Conservation (phyloP, 78 protist species). For the Bodo saltans region DNA sequence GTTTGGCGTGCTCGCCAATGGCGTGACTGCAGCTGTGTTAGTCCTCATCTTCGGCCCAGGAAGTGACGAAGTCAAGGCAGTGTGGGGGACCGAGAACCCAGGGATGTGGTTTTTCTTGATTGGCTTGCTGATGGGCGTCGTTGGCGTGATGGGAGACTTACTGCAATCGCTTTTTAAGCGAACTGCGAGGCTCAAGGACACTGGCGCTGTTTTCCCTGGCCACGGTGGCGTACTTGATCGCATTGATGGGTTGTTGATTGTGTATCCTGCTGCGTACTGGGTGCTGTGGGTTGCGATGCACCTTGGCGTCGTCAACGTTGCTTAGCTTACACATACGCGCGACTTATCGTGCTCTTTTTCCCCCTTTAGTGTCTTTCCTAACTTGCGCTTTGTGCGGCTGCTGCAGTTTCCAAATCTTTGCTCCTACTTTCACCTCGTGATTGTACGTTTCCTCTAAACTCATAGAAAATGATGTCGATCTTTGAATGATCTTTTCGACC, state of each 20-base stretch:
- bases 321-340: too few relatives aligned
- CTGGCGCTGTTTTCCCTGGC: background rate
- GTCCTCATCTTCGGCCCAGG: background rate
- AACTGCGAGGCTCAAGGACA: background rate
- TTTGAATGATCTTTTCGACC: too few relatives aligned
- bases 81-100: background rate
- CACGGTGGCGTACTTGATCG: constrained; percentile 22
- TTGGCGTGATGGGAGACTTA: constrained; percentile 3
- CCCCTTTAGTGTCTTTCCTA: too few relatives aligned
- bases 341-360: too few relatives aligned
- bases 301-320: too few relatives aligned
- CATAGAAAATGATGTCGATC: too few relatives aligned
- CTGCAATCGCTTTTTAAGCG: constrained; percentile 5
- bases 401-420: too few relatives aligned
- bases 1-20: background rate
- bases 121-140: background rate
- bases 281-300: background rate
- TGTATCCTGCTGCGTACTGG: background rate
- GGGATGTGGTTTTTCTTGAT: background rate
- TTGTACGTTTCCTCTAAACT: too few relatives aligned
- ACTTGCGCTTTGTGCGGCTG: too few relatives aligned
- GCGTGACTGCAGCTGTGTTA: background rate
- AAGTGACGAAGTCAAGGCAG: background rate
- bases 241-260: background rate
- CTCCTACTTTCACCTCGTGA: too few relatives aligned